phyloP scores from a whole-genome alignment of 208 protist species.

The Leishmania lainsoni region DNA sequence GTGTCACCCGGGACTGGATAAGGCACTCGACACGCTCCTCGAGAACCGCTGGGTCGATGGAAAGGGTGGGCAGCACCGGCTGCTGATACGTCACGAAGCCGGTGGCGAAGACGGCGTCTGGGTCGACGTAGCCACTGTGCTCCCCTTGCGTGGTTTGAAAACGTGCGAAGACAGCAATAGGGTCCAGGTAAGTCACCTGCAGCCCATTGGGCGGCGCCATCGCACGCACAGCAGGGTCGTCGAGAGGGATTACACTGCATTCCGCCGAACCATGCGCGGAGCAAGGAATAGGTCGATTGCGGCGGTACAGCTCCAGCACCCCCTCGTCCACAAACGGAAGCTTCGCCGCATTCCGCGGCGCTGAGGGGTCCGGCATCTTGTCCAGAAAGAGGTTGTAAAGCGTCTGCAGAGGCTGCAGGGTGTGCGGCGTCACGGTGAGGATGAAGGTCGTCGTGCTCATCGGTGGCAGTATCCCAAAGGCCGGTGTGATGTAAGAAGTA shows the following conservation, averaged over 20 bases:
- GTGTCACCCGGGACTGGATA: conserved; percentile 60
- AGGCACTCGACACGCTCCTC: conserved; percentile 85
- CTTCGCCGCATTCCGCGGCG: conserved; percentile 19
- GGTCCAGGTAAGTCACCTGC: conserved; percentile 35
- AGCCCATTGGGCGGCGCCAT: conserved; percentile 1
- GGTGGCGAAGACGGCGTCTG: conserved; percentile 55
- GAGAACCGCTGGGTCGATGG: conserved; percentile 62
- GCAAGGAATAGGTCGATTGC: conserved; percentile 27
- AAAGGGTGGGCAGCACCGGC: conserved; percentile 52
- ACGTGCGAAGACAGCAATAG: conserved; percentile 25
- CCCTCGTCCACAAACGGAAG: conserved; percentile 26
- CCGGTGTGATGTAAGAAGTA: conserved; percentile 22
- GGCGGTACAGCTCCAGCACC: conserved; percentile 33
- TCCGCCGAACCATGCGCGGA: background rate
- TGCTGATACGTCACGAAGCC: conserved; percentile 85
- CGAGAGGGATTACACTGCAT: background rate
- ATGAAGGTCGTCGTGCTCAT: conserved; percentile 30
- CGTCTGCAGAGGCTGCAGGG: conserved; percentile 28
- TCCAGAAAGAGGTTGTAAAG: conserved; percentile 80
- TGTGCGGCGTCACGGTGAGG: conserved; percentile 26
- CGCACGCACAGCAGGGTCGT: background rate
- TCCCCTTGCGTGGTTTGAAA: conserved; percentile 3
- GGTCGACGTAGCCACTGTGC: background rate
- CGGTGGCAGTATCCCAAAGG: conserved; percentile 22
- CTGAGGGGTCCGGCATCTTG: conserved; percentile 57